Evolutionary conservation across 257 asterid genomes (phyloP), one percentile per base, ranked within the genome.

Genomic region (Scutellaria baicalensis): DNA sequence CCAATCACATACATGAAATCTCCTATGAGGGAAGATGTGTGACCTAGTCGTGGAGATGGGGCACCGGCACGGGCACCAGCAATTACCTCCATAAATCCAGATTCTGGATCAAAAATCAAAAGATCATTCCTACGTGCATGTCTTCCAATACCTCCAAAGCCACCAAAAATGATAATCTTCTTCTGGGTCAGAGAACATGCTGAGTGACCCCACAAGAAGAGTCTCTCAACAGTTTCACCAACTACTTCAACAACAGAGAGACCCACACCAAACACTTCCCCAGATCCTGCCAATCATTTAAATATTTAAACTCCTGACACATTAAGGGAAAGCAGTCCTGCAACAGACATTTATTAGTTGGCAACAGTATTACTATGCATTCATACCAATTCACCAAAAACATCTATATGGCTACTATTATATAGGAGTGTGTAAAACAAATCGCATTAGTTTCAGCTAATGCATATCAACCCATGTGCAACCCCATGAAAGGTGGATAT

Each of bases 101-200:
- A 65, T 47, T 81, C 82, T 39, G 75, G 69, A 71, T 91, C 88
- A 13, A 94, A 82, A 69, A 84, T 72, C 74, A 87, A 64, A 13
- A 89, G 79, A 72, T 91, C 96, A 79, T 86, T 80, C 74, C 91
- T 83, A 23, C 99, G 93, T 57, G 85, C 86, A 81, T 94, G 99
- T 74, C 97, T 89, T 61, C 99, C 99, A 18, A 78, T 76, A 66
- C 99, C 97, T 73, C 99, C 97, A 89, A 94, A 94, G 70, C 99
- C 99, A 63, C 97, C 99, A 66, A 94, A 93, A 70, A 88, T 66
- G 61, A 88, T 38, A 69, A 89, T 70, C 75, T 85, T 89, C 76
- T 68, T 80, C 60, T 76, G 78, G 79, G 77, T 75, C 60, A 83
- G 68, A 27, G 87, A 48, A 80, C 93, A 94, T 18, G 95, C 71